Evolutionary conservation across 2,329 filamentous ascomycete genomes (phyloP), one percentile per base, ranked within the genome.

Genomic region (Dryadomyces quercus-mongolicae): DNA sequence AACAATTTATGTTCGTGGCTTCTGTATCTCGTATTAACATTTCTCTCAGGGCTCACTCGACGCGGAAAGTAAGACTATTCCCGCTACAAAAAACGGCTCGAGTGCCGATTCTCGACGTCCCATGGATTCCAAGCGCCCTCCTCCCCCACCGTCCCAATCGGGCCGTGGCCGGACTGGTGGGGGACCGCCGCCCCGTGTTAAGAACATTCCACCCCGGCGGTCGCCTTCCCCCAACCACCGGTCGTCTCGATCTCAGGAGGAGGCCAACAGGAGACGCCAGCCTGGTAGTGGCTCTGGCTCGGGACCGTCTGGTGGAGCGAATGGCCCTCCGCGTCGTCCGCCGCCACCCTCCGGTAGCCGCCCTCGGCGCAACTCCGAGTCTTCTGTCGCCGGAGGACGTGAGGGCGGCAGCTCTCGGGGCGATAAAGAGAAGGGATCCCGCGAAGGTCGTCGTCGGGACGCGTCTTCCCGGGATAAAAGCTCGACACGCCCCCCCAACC

Each of bases 351-450:
- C 61, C 31, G 52, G 61, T 13, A 70, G 75, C 55, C 78, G 83
- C 20, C 75, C 78, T 18, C 80, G 86, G 61, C 81, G 88, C 61
- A 90, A 91, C 66, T 92, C 88, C 2, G 88, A 92, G 55, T 88
- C 86, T 0, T 92, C 88, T 0, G 72, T 88, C 15, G 57, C 63
- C n/a, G 62, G 61, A 2, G 48, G 71, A 84, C 62, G 83, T 52
- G 69, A 81, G 62, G 81, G 77, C 64, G 75, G 77, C 5, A 69
- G 83, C 55, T 79, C 78, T 46, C 77, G 84, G 22, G 78, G 81
- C 62, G 9, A 6, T 20, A 13, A 20, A 16, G 74, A 76, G 68
- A 78, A 70, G 63, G 82, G 79, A 60, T 61, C 66, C 6, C 72
- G 71, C 22, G 74, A 76, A 38, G 59, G 64, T 49, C 67, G 68